Conservation (phyloP, 306 rosid genomes). For the Gastrolobium villosum region DNA sequence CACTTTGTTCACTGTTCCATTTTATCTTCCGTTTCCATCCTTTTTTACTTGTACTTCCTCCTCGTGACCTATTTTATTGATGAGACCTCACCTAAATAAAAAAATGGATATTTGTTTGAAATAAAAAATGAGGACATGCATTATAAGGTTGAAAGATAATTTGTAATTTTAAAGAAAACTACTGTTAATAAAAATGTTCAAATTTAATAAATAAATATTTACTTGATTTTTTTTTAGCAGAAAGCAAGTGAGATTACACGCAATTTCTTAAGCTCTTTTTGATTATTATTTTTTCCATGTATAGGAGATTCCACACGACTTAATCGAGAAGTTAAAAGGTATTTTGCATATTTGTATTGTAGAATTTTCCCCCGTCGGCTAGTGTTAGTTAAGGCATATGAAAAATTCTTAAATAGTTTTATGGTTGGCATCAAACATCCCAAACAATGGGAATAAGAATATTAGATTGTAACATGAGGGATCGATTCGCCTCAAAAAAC, state of each 20-base stretch:
- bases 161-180: too few species aligned
- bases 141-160: too few species aligned
- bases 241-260: neutral
- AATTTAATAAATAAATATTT: neutral
- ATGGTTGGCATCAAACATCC: slow-evolving; percentile 11
- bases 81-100: too few species aligned
- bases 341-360: neutral
- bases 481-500: too few species aligned
- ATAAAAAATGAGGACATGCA: too few species aligned
- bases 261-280: neutral
- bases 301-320: neutral
- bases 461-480: neutral
- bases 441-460: neutral
- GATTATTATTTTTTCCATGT: neutral
- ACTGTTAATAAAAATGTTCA: neutral
- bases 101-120: too few species aligned
- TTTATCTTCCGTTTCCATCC: too few species aligned
- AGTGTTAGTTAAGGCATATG: neutral
- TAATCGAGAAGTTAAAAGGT: neutral
- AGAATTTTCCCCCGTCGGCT: slow-evolving; percentile 11
- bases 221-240: too few species aligned
- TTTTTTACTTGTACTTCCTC: too few species aligned
- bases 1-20: too few species aligned
- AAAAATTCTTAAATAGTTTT: neutral
- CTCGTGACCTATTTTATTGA: too few species aligned